A percentile compares a stretch with the other conserved stretches of the same genome.
Evolutionary conservation across 495 filamentous ascomycete genomes (phyloP).

Genomic region (Coniosporium apollinis): DNA sequence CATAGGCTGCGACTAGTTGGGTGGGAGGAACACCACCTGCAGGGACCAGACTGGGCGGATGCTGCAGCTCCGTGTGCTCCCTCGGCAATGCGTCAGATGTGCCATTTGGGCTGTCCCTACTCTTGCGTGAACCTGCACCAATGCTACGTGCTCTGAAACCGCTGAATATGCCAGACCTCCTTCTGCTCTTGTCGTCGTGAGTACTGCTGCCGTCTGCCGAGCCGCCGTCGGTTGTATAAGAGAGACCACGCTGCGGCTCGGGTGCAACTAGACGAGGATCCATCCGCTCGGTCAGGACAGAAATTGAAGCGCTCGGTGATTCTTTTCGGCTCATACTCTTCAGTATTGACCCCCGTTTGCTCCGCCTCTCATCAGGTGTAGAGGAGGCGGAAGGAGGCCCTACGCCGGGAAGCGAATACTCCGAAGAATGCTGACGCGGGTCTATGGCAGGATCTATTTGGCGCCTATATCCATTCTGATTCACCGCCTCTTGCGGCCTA

Average conservation of each 20-base stretch:
- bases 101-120: not conserved
- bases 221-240: no score
- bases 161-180: not conserved
- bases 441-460: conserved; percentile 7
- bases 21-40: not conserved
- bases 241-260: not conserved
- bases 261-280: not conserved
- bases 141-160: not conserved
- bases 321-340: not conserved
- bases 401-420: conserved; percentile 15
- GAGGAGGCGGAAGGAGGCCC: conserved; percentile 5
- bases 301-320: not conserved
- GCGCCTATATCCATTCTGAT: conserved; percentile 6
- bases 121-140: not conserved
- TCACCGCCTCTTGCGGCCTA: conserved; percentile 17
- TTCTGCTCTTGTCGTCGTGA: not conserved
- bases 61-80: not conserved
- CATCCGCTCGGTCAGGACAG: not conserved
- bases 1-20: not conserved
- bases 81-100: not conserved
- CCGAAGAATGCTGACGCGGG: conserved; percentile 24
- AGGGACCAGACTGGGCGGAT: not conserved
- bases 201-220: not conserved
- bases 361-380: not conserved
- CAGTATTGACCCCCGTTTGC: conserved; percentile 6